Percentiles rank a stretch among this genome's conserved stretches.
Conservation (phyloP, 2,329 filamentous ascomycete species). For the Colletotrichum sp. region DNA sequence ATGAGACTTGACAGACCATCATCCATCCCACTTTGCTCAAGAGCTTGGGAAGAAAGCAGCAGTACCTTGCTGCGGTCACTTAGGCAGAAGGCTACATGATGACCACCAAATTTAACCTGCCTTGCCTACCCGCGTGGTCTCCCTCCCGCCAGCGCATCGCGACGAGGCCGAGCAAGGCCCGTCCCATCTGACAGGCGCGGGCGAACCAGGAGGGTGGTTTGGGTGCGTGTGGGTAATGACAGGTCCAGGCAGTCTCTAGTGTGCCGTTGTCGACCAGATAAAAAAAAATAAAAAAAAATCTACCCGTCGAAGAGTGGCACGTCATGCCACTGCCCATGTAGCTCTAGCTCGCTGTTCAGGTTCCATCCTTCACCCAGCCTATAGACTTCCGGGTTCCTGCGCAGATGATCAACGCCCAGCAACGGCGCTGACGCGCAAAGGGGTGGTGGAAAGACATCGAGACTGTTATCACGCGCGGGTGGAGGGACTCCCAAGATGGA, state of each 20-base stretch:
- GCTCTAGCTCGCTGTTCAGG: not conserved
- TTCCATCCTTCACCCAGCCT: not conserved
- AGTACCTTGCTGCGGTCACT: not conserved
- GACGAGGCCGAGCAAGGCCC: slow-evolving; percentile 16
- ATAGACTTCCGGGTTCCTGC: slow-evolving; percentile 33
- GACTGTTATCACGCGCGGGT: slow-evolving; percentile 11
- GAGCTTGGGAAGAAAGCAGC: not conserved
- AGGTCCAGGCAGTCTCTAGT: not conserved
- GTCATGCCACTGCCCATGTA: not conserved
- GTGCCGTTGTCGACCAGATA: not conserved
- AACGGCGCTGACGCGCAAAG: not conserved
- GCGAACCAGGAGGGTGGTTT: not conserved
- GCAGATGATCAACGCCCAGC: slow-evolving; percentile 30
- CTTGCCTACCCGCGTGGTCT: not conserved
- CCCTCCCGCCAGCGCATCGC: slow-evolving; percentile 16
- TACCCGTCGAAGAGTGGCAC: slow-evolving; percentile 4
- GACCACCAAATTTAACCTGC: not conserved
- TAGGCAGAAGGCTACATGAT: not conserved
- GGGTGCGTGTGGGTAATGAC: not conserved
- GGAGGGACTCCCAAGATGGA: not conserved
- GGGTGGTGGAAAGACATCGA: not conserved
- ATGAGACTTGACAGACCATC: not conserved
- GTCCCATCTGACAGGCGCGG: slow-evolving; percentile 18
- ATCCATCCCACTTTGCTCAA: not conserved
- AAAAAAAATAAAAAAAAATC: not conserved